Conservation (phyloP, 2,329 filamentous ascomycete genomes). For the Emmonsiellopsis sp. region DNA sequence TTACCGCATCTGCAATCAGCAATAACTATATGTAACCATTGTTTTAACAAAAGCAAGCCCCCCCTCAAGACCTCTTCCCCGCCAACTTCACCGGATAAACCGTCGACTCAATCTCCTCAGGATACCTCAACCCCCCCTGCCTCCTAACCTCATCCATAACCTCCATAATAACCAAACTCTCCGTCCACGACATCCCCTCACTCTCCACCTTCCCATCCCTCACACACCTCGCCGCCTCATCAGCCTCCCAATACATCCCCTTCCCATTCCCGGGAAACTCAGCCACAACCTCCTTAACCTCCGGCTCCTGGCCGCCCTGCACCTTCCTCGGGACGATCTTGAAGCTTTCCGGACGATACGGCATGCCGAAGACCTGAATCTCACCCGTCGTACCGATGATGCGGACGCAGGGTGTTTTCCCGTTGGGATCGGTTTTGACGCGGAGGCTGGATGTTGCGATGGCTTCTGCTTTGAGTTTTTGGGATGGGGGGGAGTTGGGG, state of each 20-base stretch:
- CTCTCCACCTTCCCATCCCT: slow-evolving; percentile 72
- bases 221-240: slow-evolving; percentile 66
- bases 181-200: slow-evolving; percentile 57
- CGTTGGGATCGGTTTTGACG: slow-evolving; percentile 53
- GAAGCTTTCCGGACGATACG: slow-evolving; percentile 60
- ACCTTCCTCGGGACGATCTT: slow-evolving; percentile 50
- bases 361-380: slow-evolving; percentile 67
- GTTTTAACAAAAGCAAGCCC: too few species aligned
- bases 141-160: slow-evolving; percentile 61
- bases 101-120: slow-evolving; percentile 56
- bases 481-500: slow-evolving; percentile 45
- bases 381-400: slow-evolving; percentile 76
- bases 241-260: slow-evolving; percentile 85
- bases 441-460: slow-evolving; percentile 61
- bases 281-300: slow-evolving; percentile 27
- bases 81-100: slow-evolving; percentile 41
- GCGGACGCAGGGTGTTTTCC: slow-evolving; percentile 58
- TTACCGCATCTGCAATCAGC: background rate
- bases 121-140: slow-evolving; percentile 55
- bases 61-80: background rate
- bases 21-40: background rate
- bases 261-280: slow-evolving; percentile 54
- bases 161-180: slow-evolving; percentile 82
- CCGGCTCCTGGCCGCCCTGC: slow-evolving; percentile 36
- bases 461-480: slow-evolving; percentile 53